phyloP scores from a whole-genome alignment of 176 grass and related monocot species.

The Oryza glaberrima region DNA sequence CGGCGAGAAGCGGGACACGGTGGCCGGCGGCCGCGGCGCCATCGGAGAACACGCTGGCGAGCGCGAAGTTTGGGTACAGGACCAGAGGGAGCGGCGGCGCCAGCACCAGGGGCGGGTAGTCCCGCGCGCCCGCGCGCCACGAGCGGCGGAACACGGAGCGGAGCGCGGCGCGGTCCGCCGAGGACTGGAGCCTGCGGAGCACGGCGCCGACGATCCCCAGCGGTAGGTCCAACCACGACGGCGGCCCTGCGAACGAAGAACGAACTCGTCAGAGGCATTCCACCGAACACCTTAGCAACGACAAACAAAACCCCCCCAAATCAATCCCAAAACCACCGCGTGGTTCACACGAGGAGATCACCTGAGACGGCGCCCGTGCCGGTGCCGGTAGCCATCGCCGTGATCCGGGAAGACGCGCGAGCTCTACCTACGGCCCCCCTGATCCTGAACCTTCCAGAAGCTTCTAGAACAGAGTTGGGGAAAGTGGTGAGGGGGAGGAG shows the following conservation, averaged over 20 bases:
- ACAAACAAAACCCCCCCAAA: not conserved
- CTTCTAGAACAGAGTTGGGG: slow-evolving; percentile 10
- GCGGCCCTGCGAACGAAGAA: not conserved
- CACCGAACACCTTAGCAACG: not conserved
- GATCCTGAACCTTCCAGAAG: not conserved
- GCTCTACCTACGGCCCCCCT: not conserved
- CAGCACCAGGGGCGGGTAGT: not conserved
- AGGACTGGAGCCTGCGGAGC: not conserved
- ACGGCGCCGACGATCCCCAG: slow-evolving; percentile 5
- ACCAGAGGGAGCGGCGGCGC: slow-evolving; percentile 12
- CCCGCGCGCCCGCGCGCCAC: not conserved
- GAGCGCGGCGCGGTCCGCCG: not conserved
- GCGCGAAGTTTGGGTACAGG: not conserved
- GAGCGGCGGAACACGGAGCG: slow-evolving; percentile 18
- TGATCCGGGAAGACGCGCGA: not conserved
- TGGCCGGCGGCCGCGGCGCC: not conserved
- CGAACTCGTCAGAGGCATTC: not conserved
- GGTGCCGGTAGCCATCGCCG: not conserved
- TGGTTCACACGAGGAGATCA: not conserved
- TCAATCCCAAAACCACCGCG: not conserved
- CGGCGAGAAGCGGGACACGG: not conserved
- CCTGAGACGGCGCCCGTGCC: slow-evolving; percentile 9
- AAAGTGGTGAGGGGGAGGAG: not conserved
- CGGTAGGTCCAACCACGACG: not conserved
- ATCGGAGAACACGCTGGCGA: slow-evolving; percentile 16